Percentiles rank a stretch among this genome's conserved stretches.
These are phyloP conservation scores for Streptanthus diversifolius DNA, from an alignment of 345 rosid species.

Conservation along the genomic window DNA sequence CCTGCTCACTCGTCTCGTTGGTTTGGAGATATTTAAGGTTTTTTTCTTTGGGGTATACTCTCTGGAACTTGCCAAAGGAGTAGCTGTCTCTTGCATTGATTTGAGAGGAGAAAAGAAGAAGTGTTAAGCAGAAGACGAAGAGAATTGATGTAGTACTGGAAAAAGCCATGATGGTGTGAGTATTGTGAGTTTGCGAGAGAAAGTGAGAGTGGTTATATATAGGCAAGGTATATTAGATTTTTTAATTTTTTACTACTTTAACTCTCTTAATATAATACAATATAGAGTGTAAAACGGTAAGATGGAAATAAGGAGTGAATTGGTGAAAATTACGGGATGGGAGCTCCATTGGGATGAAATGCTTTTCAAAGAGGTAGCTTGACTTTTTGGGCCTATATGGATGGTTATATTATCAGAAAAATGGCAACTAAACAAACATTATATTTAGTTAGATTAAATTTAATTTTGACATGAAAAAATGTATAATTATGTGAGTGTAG, in stretches of 20 bases:
- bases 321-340: conserved; percentile 11
- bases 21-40: conserved; percentile 14
- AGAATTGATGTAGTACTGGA: conserved; percentile 12
- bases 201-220: conserved; percentile 9
- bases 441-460: neutral
- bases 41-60: neutral
- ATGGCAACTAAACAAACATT: neutral
- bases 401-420: neutral
- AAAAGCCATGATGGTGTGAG: conserved; percentile 28
- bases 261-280: neutral
- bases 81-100: conserved; percentile 34
- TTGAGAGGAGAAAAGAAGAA: conserved; percentile 21
- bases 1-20: conserved; percentile 22
- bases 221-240: neutral
- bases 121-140: conserved; percentile 18
- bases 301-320: conserved; percentile 14
- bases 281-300: conserved; percentile 10
- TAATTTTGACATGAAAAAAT: neutral
- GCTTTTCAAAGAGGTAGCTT: conserved; percentile 24
- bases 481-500: neutral
- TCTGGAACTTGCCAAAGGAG: conserved; percentile 32
- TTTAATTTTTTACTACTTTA: neutral
- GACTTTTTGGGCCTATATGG: neutral
- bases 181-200: conserved; percentile 8
- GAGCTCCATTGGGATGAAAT: conserved; percentile 9